A percentile compares a stretch with the other conserved stretches of the same genome.
These are phyloP conservation scores for Wickerhamomyces strasburgensis DNA, from an alignment of 805 yeast genomes.

Conservation along the genomic window DNA sequence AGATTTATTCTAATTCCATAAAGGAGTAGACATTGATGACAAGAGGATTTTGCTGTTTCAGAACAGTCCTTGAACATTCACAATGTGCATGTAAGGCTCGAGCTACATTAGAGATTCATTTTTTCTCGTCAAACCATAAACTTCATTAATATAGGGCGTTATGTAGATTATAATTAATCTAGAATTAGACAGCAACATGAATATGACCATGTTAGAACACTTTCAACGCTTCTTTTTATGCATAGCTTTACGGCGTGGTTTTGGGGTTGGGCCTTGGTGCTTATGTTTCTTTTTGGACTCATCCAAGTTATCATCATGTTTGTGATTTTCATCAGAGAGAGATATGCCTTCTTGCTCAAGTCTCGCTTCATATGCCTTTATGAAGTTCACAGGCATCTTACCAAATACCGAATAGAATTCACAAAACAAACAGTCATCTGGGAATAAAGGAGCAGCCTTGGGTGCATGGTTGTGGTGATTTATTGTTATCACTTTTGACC, in stretches of 20 bases:
- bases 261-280: not conserved
- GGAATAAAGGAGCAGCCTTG: not conserved
- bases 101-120: too few species aligned
- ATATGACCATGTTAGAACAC: too few species aligned
- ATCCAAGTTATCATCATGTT: not conserved
- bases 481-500: too few species aligned
- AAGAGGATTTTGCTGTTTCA: too few species aligned
- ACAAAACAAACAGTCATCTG: slow-evolving; percentile 1
- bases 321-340: not conserved
- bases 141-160: too few species aligned
- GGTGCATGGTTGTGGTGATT: not conserved
- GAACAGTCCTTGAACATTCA: too few species aligned
- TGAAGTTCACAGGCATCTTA: not conserved
- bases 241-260: not conserved
- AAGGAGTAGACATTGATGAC: too few species aligned
- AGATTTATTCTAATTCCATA: too few species aligned
- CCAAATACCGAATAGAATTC: slow-evolving; percentile 2
- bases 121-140: too few species aligned
- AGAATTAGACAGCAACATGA: too few species aligned
- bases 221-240: not conserved
- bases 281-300: not conserved
- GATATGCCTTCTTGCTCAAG: not conserved
- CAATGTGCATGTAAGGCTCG: too few species aligned
- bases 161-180: too few species aligned
- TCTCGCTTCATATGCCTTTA: slow-evolving; percentile 1